Conservation (phyloP, 257 asterid species). For the Solanum rostratum region DNA sequence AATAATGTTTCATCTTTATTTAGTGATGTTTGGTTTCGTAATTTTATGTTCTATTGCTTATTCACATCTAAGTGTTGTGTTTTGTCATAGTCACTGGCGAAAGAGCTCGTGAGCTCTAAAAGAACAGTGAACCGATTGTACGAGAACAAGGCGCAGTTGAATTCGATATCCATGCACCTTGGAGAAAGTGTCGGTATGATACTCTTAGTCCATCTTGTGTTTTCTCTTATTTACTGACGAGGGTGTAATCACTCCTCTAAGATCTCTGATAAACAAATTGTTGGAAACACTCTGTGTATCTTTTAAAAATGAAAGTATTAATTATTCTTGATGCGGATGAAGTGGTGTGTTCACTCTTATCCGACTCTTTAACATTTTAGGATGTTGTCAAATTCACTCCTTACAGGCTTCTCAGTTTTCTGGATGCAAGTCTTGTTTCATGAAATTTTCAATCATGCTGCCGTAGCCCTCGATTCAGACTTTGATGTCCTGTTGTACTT, state of each 20-base stretch:
- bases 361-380: background rate
- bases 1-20: background rate
- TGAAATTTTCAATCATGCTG: background rate
- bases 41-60: background rate
- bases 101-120: constrained; percentile 83
- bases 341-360: background rate
- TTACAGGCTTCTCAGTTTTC: background rate
- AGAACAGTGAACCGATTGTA: constrained; percentile 74
- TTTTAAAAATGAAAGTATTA: background rate
- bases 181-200: constrained; percentile 90
- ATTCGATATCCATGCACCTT: constrained; percentile 90
- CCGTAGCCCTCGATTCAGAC: background rate
- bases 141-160: constrained; percentile 92
- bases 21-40: background rate
- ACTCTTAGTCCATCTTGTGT: background rate
- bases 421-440: background rate
- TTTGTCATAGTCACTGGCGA: constrained; percentile 59
- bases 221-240: background rate
- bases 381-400: background rate
- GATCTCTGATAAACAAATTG: background rate
- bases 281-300: background rate
- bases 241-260: background rate
- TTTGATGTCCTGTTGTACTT: background rate
- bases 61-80: background rate
- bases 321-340: background rate